Evolutionary conservation across 768 basidiomycete species (phyloP).

Genomic region (Boletus tomentosulus): DNA sequence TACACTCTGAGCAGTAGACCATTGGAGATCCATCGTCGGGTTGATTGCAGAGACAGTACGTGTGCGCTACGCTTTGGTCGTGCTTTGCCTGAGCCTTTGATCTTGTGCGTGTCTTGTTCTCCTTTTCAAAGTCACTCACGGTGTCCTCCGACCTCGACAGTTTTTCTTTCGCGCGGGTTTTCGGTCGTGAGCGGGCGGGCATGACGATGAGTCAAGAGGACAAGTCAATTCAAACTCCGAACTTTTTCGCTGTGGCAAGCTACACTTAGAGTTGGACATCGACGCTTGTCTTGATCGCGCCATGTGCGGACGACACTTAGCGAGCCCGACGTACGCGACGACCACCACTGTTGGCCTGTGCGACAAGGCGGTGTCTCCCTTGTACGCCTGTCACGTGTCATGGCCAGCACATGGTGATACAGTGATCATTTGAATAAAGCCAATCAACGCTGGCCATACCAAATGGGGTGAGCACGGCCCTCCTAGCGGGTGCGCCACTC

Average conservation of each 20-base stretch:
- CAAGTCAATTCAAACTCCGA: constrained; percentile 33
- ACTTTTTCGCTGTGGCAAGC: constrained; percentile 19
- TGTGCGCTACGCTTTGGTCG: constrained; percentile 14
- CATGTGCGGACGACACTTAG: not conserved
- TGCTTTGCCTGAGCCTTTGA: constrained; percentile 19
- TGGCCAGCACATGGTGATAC: not conserved
- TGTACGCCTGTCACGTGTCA: constrained; percentile 12
- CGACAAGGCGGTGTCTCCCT: not conserved
- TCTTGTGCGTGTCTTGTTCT: constrained; percentile 27
- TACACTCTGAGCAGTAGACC: constrained; percentile 70
- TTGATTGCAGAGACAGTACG: constrained; percentile 57
- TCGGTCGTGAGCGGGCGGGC: constrained; percentile 46
- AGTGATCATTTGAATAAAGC: constrained; percentile 15
- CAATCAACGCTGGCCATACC: constrained; percentile 2
- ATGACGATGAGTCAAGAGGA: constrained; percentile 32
- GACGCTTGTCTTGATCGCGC: not conserved
- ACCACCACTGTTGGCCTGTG: not conserved
- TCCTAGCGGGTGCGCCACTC: constrained; percentile 2
- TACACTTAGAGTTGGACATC: not conserved
- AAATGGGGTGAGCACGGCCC: constrained; percentile 11
- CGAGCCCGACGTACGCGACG: not conserved
- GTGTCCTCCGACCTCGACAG: constrained; percentile 12
- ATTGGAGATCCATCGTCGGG: constrained; percentile 79
- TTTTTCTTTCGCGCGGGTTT: constrained; percentile 25
- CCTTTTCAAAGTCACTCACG: constrained; percentile 29